Conservation (phyloP, 768 basidiomycete species). For the Phlegmacium glaucopus region DNA sequence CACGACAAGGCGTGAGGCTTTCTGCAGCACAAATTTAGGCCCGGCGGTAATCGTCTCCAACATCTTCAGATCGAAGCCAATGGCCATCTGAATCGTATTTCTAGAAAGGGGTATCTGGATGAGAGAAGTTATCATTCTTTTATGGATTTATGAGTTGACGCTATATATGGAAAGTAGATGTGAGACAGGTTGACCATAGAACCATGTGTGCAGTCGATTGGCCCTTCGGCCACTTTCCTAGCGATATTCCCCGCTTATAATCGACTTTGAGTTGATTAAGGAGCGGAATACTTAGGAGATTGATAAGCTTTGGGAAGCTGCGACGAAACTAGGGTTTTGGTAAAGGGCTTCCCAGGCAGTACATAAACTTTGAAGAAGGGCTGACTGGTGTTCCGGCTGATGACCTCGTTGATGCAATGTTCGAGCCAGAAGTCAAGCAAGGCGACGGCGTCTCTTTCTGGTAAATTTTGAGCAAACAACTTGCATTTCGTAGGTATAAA, state of each 20-base stretch:
- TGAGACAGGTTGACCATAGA: neutral
- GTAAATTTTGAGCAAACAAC: slow-evolving; percentile 16
- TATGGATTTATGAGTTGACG: too few relatives aligned
- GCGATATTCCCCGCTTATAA: slow-evolving; percentile 47
- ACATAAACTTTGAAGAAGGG: too few relatives aligned
- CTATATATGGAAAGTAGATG: slow-evolving; percentile 18
- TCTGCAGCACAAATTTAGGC: too few relatives aligned
- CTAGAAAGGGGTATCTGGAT: too few relatives aligned
- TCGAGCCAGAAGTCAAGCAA: slow-evolving; percentile 52
- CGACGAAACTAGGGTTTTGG: slow-evolving; percentile 62
- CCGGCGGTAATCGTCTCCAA: too few relatives aligned
- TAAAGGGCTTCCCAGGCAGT: slow-evolving; percentile 40
- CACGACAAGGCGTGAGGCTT: too few relatives aligned
- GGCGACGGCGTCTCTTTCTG: slow-evolving; percentile 43
- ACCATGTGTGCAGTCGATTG: too few relatives aligned
- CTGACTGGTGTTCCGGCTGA: slow-evolving; percentile 38
- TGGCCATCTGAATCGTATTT: too few relatives aligned
- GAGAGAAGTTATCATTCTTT: too few relatives aligned
- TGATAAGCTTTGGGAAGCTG: slow-evolving; percentile 52
- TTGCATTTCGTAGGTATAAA: slow-evolving; percentile 46
- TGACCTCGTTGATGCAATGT: slow-evolving; percentile 47
- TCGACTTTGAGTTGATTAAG: slow-evolving; percentile 50
- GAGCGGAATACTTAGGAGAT: slow-evolving; percentile 40
- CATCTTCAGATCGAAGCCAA: too few relatives aligned
- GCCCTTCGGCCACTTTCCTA: slow-evolving; percentile 44